Base-by-base conservation (phyloP, 805 yeast species). In the Suhomyces canberraensis region DNA sequence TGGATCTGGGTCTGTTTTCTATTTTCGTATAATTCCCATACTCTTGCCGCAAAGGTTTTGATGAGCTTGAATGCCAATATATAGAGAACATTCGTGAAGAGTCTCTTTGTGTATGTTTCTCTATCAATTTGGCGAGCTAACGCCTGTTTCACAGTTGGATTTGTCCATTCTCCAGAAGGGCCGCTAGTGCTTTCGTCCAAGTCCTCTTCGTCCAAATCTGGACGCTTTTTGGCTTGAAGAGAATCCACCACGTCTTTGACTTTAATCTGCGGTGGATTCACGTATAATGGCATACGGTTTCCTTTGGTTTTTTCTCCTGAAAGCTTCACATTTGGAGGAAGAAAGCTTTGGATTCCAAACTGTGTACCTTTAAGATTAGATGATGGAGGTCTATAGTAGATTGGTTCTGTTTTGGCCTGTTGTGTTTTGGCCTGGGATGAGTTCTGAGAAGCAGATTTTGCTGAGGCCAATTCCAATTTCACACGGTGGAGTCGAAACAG, bases 111-210 rank as follows among this genome's bases (percentile, higher is more conserved):
- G 43, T 66, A 67, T 4, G 45, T 26, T 35, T 71, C 73, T 40
- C 61, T 62, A 44, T 71, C 69, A 2, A 65, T 59, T 40, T 73
- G 75, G 24, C 80, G 48, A 4, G 56, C 31, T 35, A 73, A 52
- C 1, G 80, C 80, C 25, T 63, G 53, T 33, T 54, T 56, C 40
- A 75, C 64, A 31, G 69, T 60, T 2, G 77, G 76, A 41, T 60
- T 61, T 9, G 50, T 48, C 71, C 73, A 64, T 20, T 62, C 66
- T 7, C 53, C 52, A 2, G 52, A 32, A 16, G 49, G 46, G 2
- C 27, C 21, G 3, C 26, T 21, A 15, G 21, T 11, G 2, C 29
- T 34, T 1, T 22, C 36, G 3, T 40, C 47, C 14, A 33, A 35
- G 16, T 33, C 30, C 4, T 35, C 42, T 3, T 42, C 45, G 18